Evolutionary conservation across 768 basidiomycete genomes (phyloP).

Genomic region (Pleurotus pulmonarius): DNA sequence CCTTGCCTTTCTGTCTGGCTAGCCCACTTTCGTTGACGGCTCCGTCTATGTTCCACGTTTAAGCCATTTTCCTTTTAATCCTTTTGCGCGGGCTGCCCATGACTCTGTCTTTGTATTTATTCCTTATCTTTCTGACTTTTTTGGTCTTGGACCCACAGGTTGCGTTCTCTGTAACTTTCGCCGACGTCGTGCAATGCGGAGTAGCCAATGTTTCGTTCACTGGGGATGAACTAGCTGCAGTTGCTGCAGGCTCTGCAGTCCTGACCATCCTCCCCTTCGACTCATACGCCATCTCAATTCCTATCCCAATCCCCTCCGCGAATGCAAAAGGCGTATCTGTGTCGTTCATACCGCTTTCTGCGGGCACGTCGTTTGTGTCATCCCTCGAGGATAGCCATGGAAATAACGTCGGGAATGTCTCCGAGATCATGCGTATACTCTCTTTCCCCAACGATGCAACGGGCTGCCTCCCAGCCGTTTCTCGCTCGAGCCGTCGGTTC

Average conservation of each 20-base stretch:
- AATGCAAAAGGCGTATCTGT: constrained; percentile 37
- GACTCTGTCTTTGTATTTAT: constrained; percentile 10
- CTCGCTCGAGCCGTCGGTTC: constrained; percentile 21
- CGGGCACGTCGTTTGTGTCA: constrained; percentile 48
- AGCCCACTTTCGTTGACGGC: constrained; percentile 27
- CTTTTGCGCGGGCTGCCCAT: constrained; percentile 10
- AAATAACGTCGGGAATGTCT: constrained; percentile 35
- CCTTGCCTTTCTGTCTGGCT: constrained; percentile 25
- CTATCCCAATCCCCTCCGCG: constrained; percentile 33
- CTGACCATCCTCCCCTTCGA: constrained; percentile 54
- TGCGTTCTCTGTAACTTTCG: constrained; percentile 37
- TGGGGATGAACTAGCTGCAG: constrained; percentile 29
- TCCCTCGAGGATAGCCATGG: constrained; percentile 47
- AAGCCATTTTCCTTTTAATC: constrained; percentile 13
- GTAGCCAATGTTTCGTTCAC: constrained; percentile 42
- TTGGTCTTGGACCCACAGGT: constrained; percentile 36
- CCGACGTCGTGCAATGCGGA: constrained; percentile 50
- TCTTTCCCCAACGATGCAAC: constrained; percentile 33
- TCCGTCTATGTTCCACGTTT: constrained; percentile 10
- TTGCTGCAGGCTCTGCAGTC: constrained; percentile 31
- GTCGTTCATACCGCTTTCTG: constrained; percentile 48
- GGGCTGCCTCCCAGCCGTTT: constrained; percentile 33
- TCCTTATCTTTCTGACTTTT: constrained; percentile 24
- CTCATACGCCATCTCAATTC: constrained; percentile 42
- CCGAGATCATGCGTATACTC: constrained; percentile 43